Evolutionary conservation across 768 basidiomycete species (phyloP).

Genomic region (Termitomyces sp.): DNA sequence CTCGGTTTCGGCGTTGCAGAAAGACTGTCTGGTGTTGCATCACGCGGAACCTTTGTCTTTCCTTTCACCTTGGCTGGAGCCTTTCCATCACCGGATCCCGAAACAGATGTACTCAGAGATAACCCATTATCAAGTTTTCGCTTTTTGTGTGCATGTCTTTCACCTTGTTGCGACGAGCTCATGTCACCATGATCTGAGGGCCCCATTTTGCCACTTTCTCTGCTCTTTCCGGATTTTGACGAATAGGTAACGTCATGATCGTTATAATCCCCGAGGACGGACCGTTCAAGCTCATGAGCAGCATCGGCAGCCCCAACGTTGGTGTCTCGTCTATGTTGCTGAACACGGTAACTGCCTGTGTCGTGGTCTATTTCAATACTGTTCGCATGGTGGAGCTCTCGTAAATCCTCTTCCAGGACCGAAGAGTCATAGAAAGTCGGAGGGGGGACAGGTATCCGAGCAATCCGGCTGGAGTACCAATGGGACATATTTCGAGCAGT

Average conservation of each 20-base stretch:
- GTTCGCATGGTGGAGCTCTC: constrained; percentile 22
- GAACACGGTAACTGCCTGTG: constrained; percentile 21
- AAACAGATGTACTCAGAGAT: constrained; percentile 32
- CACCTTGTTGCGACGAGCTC: constrained; percentile 39
- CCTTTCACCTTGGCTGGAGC: constrained; percentile 46
- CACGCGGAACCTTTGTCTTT: constrained; percentile 49
- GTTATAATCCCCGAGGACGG: constrained; percentile 40
- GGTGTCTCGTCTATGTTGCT: constrained; percentile 29
- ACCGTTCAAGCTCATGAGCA: constrained; percentile 54
- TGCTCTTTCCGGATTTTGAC: constrained; percentile 39
- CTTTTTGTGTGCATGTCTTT: constrained; percentile 48
- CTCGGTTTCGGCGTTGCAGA: constrained; percentile 50
- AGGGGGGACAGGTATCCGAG: constrained; percentile 38
- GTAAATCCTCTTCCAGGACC: constrained; percentile 25
- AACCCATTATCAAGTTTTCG: constrained; percentile 50
- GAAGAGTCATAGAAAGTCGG: constrained; percentile 19
- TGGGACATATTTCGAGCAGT: constrained; percentile 60
- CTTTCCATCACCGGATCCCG: constrained; percentile 22
- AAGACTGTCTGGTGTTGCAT: constrained; percentile 57
- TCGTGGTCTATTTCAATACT: constrained; percentile 28
- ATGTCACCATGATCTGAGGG: constrained; percentile 56
- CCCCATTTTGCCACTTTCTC: constrained; percentile 46
- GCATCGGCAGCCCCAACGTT: constrained; percentile 47
- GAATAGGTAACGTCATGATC: constrained; percentile 16
- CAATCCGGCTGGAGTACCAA: constrained; percentile 50